Evolutionary conservation across 2,329 filamentous ascomycete genomes (phyloP).

Genomic region (Stagonosporopsis chrysanthemi): DNA sequence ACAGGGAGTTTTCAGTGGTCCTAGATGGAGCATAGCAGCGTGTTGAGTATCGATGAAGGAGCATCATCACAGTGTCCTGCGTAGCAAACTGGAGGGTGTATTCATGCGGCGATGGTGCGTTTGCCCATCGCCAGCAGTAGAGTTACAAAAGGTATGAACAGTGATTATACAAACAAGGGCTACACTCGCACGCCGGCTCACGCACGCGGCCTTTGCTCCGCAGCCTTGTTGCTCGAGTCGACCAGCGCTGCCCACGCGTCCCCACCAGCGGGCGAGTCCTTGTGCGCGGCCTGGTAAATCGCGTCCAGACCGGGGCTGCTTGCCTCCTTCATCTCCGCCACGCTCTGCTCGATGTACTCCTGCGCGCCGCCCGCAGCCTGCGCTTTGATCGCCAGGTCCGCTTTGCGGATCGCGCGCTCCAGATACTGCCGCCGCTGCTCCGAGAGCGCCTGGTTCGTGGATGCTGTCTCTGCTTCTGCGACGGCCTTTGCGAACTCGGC

Average conservation of each 20-base stretch:
- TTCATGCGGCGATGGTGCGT: background rate
- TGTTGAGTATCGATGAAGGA: background rate
- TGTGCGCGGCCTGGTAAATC: conserved; percentile 1
- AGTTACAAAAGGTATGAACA: conserved; percentile 19
- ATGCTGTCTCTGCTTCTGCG: conserved; percentile 31
- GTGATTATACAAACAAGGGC: conserved; percentile 13
- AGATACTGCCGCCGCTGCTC: conserved; percentile 24
- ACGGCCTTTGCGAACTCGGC: conserved; percentile 22
- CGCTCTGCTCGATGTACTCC: conserved; percentile 27
- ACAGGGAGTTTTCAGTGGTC: too few species aligned
- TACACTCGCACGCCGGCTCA: background rate
- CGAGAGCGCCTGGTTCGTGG: conserved; percentile 23
- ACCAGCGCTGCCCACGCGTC: conserved; percentile 32
- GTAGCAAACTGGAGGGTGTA: background rate
- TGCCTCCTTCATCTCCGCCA: conserved; percentile 20
- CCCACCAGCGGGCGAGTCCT: conserved; percentile 9
- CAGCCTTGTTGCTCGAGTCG: conserved; percentile 19
- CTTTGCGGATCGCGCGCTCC: conserved; percentile 30
- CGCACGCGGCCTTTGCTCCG: conserved; percentile 11
- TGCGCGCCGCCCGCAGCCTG: conserved; percentile 22
- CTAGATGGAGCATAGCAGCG: too few species aligned
- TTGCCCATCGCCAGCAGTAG: conserved; percentile 7
- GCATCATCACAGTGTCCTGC: background rate
- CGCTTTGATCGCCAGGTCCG: conserved; percentile 29
- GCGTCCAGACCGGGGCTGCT: conserved; percentile 11